phyloP scores from a whole-genome alignment of 2,329 filamentous ascomycete species.

The Chrysoporthe deuterocubensis region DNA sequence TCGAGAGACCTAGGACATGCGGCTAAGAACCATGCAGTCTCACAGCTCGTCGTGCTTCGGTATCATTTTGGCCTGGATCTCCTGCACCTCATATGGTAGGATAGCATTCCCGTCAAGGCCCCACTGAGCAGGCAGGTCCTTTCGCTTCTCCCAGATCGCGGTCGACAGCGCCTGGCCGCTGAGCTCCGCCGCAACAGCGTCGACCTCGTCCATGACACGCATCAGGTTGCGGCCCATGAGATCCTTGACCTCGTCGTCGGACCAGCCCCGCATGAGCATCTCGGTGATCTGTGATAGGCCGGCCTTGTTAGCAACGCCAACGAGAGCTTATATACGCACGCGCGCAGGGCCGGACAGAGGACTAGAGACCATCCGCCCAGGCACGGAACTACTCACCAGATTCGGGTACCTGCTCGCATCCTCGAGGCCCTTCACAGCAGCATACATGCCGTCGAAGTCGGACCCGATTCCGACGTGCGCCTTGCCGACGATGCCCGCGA shows the following conservation, averaged over 20 bases:
- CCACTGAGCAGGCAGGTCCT: slow-evolving; percentile 25
- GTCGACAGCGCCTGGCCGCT: slow-evolving; percentile 18
- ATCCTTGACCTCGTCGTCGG: slow-evolving; percentile 26
- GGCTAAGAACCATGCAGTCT: neutral
- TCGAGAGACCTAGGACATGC: too few species aligned
- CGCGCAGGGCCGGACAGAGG: neutral
- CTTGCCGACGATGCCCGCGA: slow-evolving; percentile 39
- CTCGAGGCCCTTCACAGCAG: slow-evolving; percentile 34
- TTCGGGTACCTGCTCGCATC: slow-evolving; percentile 36
- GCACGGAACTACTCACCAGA: slow-evolving; percentile 25
- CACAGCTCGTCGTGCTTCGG: slow-evolving; percentile 25
- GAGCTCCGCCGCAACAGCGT: slow-evolving; percentile 21
- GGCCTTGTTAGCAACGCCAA: neutral
- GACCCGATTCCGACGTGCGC: slow-evolving; percentile 44
- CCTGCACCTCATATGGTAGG: slow-evolving; percentile 23
- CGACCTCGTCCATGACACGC: slow-evolving; percentile 28
- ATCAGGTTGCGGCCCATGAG: slow-evolving; percentile 29
- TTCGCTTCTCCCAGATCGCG: slow-evolving; percentile 27
- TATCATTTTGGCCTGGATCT: slow-evolving; percentile 22
- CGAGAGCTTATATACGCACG: neutral
- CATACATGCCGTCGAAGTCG: slow-evolving; percentile 42
- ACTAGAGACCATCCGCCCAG: neutral
- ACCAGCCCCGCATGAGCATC: slow-evolving; percentile 24
- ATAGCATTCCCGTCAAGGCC: slow-evolving; percentile 23
- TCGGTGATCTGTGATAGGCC: slow-evolving; percentile 24